Evolutionary conservation across 1,284 basidiomycete species (phyloP).

Genomic region (Meripilus lineatus): DNA sequence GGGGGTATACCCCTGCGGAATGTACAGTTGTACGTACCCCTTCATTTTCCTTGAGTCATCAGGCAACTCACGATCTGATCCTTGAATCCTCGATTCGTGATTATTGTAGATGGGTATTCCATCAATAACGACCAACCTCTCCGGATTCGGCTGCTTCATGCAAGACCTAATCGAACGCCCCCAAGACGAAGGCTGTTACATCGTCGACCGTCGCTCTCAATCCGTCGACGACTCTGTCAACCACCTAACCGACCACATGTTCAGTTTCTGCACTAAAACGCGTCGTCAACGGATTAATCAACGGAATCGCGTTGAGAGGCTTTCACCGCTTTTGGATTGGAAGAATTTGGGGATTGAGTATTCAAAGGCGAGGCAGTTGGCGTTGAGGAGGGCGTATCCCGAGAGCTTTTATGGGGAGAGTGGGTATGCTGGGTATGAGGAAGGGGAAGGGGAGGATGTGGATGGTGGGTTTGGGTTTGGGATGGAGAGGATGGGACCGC

Average conservation of each 20-base stretch:
- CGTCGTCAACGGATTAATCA: constrained; percentile 97
- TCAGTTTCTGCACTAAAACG: constrained; percentile 83
- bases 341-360: constrained; percentile 98
- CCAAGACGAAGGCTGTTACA: constrained; percentile 87
- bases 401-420: constrained; percentile 74
- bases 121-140: constrained; percentile 94
- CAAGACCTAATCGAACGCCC: constrained; percentile 96
- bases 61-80: too few relatives aligned
- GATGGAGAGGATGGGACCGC: constrained; percentile 63
- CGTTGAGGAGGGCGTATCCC: constrained; percentile 90
- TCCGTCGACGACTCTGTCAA: constrained; percentile 91
- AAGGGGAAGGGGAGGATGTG: constrained; percentile 30
- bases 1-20: constrained; percentile 87
- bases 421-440: constrained; percentile 31
- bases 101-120: constrained; percentile 87
- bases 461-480: constrained; percentile 62
- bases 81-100: too few relatives aligned
- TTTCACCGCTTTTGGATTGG: constrained; percentile 94
- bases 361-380: constrained; percentile 90
- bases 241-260: constrained; percentile 70
- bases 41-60: too few relatives aligned
- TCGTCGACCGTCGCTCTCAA: constrained; percentile 88
- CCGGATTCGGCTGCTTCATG: constrained; percentile 98
- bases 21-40: constrained; percentile 73
- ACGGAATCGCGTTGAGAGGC: constrained; percentile 93